Evolutionary conservation across 163 green algal genomes (phyloP).

Genomic region (Prototheca stagnorum): DNA sequence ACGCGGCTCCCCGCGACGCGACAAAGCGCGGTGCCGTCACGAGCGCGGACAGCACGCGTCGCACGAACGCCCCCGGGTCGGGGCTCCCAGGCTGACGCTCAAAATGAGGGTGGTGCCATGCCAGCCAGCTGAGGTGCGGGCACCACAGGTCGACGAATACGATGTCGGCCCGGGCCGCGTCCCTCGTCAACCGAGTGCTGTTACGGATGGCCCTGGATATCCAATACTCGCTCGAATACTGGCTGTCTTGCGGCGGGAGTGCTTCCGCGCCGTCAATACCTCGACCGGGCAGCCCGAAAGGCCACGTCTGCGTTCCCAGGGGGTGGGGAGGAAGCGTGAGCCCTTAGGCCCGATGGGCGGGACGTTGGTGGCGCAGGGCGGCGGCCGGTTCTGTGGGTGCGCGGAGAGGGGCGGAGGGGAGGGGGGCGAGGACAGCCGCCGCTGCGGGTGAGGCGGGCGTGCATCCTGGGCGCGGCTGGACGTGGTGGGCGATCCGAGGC

Average conservation of each 20-base stretch:
- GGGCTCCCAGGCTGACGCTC: not conserved
- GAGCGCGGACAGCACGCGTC: slow-evolving; percentile 5
- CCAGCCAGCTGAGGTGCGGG: slow-evolving; percentile 22
- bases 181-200: not conserved
- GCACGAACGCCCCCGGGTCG: slow-evolving; percentile 12
- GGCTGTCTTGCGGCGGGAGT: slow-evolving; percentile 10
- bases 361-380: too few relatives aligned
- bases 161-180: slow-evolving; percentile 12
- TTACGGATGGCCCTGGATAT: slow-evolving; percentile 12
- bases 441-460: too few relatives aligned
- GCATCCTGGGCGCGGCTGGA: too few relatives aligned
- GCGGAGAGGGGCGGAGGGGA: not conserved
- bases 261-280: slow-evolving; percentile 18
- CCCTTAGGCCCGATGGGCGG: too few relatives aligned
- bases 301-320: slow-evolving; percentile 9
- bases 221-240: slow-evolving; percentile 22
- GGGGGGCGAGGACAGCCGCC: not conserved
- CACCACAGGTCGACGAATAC: slow-evolving; percentile 25
- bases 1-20: slow-evolving; percentile 13
- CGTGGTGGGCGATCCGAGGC: not conserved
- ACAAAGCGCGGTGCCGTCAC: slow-evolving; percentile 12
- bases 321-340: not conserved
- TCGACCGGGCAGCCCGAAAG: slow-evolving; percentile 7
- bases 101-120: slow-evolving; percentile 18
- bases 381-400: too few relatives aligned